These are phyloP conservation scores for Cryphonectria japonica DNA, from an alignment of 2,329 filamentous ascomycete genomes.

Conservation along the genomic window DNA sequence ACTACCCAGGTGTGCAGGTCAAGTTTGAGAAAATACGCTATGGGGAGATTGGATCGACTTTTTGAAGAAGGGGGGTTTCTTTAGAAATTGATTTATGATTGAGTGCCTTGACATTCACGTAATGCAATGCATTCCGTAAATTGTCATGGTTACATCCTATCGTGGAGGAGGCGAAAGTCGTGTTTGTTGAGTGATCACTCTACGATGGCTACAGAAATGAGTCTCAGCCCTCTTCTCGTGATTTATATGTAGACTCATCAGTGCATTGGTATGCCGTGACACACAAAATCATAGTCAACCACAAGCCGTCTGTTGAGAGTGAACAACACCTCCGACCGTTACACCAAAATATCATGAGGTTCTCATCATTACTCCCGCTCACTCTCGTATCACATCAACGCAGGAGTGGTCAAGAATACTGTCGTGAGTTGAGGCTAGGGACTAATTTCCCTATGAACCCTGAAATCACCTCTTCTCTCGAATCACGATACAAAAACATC, in stretches of 20 bases:
- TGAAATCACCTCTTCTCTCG: not conserved
- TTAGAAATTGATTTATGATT: not conserved
- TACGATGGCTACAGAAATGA: no score
- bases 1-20: constrained; percentile 52
- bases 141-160: not conserved
- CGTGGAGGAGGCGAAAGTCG: no score
- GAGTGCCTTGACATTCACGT: not conserved
- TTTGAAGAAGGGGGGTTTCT: not conserved
- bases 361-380: not conserved
- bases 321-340: not conserved
- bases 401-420: no score
- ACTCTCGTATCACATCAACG: not conserved
- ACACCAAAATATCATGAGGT: not conserved
- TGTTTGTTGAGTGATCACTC: no score
- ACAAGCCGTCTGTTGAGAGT: not conserved
- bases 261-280: not conserved
- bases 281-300: not conserved
- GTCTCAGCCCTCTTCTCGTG: no score
- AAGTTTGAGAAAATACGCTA: constrained; percentile 60
- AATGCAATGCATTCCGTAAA: not conserved
- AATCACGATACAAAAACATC: not conserved
- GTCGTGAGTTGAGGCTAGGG: not conserved
- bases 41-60: constrained; percentile 59
- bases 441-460: not conserved
- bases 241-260: no score